Evolutionary conservation across 192 early-diverging fungal genomes (phyloP), one percentile per base, ranked within the genome.

Genomic region (Coemansia sp.): DNA sequence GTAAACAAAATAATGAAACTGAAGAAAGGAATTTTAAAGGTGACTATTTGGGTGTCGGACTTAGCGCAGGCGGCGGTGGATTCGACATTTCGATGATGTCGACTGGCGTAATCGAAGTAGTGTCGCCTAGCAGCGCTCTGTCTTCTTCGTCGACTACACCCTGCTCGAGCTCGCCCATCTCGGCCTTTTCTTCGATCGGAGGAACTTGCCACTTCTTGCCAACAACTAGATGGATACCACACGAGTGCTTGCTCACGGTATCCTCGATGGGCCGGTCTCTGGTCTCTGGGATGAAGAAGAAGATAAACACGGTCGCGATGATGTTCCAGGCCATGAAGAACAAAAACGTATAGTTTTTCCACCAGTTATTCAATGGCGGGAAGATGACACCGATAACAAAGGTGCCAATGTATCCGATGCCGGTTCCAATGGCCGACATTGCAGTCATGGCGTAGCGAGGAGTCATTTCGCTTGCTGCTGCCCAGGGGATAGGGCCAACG

Each of bases 401-500:
- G 12, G 86, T 86, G 49, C 79, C 83, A 31, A 81, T 66, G 89
- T 93, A 96, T 76, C 94, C 93, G 29, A 91, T 80, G 13, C 84
- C 85, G 3, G 90, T 93, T 53, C 92, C 90, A 11, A 94, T 70
- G 10, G 88, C 86, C 2, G 89, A 88, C 22, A 92, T 88, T 8
- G 91, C 74, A 0, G 91, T 89, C 40, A 91, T 85, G 3, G 92
- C 92, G 57, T 92, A 92, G 4, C 87, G 85, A 1, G 95, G 94
- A 13, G 90, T 80, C 65, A 94, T 85, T 66, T 95, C 94, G n/a
- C 92, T 89, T 0, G 91, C 80, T 40, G 91, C 85, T 58, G 94
- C 77, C 92, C 93, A 95, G 3, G 95, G 92, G 68, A 94, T 92
- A 3, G 90, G 89, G 33, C 93, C 93, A 9, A 94, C 77, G 34